Evolutionary conservation across 352 stramenopile genomes (phyloP).

Genomic region (Pelagophyceae sp.): DNA sequence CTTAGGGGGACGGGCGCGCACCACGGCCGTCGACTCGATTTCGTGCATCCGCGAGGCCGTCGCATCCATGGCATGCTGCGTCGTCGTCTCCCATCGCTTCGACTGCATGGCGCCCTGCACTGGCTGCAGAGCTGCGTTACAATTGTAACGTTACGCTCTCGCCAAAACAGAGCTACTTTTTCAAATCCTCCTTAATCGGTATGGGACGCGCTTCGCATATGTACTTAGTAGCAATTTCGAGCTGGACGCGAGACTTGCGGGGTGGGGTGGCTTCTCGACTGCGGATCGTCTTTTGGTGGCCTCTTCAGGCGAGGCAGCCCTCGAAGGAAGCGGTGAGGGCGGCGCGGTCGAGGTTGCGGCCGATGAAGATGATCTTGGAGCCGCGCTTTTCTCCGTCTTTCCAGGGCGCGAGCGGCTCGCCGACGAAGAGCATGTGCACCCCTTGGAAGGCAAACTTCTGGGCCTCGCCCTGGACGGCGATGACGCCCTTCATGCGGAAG

Average conservation of each 20-base stretch:
- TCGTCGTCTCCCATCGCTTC: background rate
- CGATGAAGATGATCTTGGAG: conserved; percentile 58
- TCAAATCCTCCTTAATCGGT: no score
- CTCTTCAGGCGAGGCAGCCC: conserved; percentile 1
- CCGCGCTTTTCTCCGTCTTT: conserved; percentile 35
- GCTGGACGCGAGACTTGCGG: no score
- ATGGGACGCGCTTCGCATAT: no score
- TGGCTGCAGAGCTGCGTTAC: no score
- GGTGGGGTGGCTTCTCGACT: no score
- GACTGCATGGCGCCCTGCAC: background rate
- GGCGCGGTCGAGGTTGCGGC: conserved; percentile 54
- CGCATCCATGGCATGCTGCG: background rate
- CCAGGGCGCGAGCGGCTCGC: conserved; percentile 44
- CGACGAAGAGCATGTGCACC: conserved; percentile 59
- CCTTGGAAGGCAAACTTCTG: conserved; percentile 54
- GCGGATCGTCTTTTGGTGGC: background rate
- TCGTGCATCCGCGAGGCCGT: background rate
- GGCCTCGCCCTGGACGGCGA: conserved; percentile 47
- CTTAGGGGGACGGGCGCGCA: no score
- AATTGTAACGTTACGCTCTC: no score
- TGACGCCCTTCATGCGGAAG: conserved; percentile 55
- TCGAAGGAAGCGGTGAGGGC: conserved; percentile 26
- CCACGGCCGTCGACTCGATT: background rate
- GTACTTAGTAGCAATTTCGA: no score
- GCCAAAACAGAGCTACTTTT: no score